phyloP scores from a whole-genome alignment of 768 basidiomycete species.

The Fistulinella prunicolor region DNA sequence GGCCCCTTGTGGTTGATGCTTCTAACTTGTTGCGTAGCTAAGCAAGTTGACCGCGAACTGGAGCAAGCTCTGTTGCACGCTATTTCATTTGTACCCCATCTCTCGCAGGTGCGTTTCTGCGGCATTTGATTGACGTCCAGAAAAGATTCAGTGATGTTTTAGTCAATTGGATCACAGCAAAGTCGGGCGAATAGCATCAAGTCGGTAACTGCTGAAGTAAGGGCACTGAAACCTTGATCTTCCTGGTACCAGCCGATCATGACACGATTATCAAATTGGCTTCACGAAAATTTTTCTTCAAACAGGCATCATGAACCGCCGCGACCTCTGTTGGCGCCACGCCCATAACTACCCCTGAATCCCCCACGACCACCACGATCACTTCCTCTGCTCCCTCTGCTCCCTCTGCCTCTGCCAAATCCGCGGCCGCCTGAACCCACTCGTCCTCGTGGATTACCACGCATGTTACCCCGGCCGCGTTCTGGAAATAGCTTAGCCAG shows the following conservation, averaged over 20 bases:
- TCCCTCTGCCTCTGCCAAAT: constrained; percentile 25
- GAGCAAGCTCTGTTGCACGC: constrained; percentile 34
- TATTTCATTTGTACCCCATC: constrained; percentile 42
- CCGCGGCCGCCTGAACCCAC: constrained; percentile 30
- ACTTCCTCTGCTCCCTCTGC: constrained; percentile 28
- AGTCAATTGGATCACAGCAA: constrained; percentile 49
- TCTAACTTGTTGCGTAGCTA: constrained; percentile 12
- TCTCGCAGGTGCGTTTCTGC: constrained; percentile 46
- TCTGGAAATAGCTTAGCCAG: constrained; percentile 39
- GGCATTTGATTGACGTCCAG: neutral
- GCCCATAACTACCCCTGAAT: constrained; percentile 45
- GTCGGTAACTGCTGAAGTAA: constrained; percentile 47
- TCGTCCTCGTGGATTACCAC: constrained; percentile 27
- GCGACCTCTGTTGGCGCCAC: constrained; percentile 41
- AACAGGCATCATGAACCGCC: constrained; percentile 42
- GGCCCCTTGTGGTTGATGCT: neutral
- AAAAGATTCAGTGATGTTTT: neutral
- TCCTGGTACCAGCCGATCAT: neutral
- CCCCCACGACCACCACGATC: constrained; percentile 45
- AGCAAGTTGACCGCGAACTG: constrained; percentile 20
- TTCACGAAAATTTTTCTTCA: neutral
- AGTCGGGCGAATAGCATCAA: constrained; percentile 50
- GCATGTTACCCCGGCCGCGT: constrained; percentile 41
- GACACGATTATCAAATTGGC: too few species aligned
- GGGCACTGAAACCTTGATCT: constrained; percentile 44